Percentiles rank a stretch among this genome's conserved stretches.
Evolutionary conservation across 2,329 filamentous ascomycete genomes (phyloP).

Genomic region (Claviceps citrina): DNA sequence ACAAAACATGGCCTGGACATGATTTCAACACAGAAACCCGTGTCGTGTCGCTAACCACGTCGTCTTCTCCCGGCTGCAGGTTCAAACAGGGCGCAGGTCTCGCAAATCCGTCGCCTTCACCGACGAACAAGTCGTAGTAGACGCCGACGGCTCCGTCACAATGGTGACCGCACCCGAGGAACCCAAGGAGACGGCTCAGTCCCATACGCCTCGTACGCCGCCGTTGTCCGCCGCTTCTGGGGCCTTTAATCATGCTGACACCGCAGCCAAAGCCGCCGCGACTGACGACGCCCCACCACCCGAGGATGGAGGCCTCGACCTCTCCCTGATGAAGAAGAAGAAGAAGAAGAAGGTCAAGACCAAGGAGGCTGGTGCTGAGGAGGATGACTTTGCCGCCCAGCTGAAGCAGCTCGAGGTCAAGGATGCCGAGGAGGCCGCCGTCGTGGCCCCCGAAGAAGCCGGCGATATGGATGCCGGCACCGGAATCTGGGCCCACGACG

Average conservation of each 20-base stretch:
- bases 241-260: constrained; percentile 35
- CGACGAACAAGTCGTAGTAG: constrained; percentile 73
- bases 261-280: constrained; percentile 26
- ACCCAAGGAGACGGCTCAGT: constrained; percentile 66
- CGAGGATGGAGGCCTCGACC: constrained; percentile 38
- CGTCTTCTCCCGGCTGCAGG: constrained; percentile 5
- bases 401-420: constrained; percentile 48
- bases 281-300: constrained; percentile 29
- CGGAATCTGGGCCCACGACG: constrained; percentile 77
- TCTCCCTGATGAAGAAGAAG: constrained; percentile 69
- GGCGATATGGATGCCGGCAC: constrained; percentile 80
- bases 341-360: constrained; percentile 63
- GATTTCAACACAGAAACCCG: too few species aligned
- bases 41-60: neutral
- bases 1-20: too few species aligned
- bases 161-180: constrained; percentile 59
- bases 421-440: constrained; percentile 44
- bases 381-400: constrained; percentile 45
- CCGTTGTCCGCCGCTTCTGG: constrained; percentile 39
- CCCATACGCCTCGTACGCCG: constrained; percentile 56
- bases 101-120: constrained; percentile 92
- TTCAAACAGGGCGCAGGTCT: constrained; percentile 45
- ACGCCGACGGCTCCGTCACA: constrained; percentile 74
- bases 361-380: constrained; percentile 47
- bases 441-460: constrained; percentile 35